Evolutionary conservation across 2,329 filamentous ascomycete species (phyloP).

Genomic region (Epichloe scottii): DNA sequence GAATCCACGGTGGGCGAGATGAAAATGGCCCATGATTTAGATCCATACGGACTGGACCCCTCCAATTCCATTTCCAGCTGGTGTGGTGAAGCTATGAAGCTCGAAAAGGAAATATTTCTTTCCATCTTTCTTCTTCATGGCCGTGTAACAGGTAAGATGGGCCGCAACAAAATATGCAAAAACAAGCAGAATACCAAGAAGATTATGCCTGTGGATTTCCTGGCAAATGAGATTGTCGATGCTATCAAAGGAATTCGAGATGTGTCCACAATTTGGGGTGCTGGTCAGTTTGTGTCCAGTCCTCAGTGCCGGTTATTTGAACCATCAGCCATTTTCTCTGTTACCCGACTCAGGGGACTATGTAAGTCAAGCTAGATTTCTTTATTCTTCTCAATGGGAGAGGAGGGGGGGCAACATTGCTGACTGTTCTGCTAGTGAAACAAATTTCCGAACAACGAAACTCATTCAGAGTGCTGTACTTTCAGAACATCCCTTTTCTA

Average conservation of each 20-base stretch:
- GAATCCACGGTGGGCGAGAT: constrained; percentile 14
- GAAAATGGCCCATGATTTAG: background rate
- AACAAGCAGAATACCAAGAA: background rate
- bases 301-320: constrained; percentile 3
- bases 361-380: constrained; percentile 12
- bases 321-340: constrained; percentile 7
- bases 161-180: background rate
- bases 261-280: constrained; percentile 6
- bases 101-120: constrained; percentile 8
- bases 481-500: constrained; percentile 18
- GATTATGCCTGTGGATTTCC: background rate
- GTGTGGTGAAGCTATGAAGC: constrained; percentile 6
- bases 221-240: constrained; percentile 3
- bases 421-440: constrained; percentile 11
- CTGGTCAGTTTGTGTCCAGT: constrained; percentile 9
- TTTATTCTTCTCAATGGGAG: background rate
- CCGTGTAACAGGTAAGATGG: background rate
- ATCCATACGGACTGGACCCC: constrained; percentile 4
- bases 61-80: constrained; percentile 2
- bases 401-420: background rate
- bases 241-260: constrained; percentile 1
- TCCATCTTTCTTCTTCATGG: constrained; percentile 7
- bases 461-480: constrained; percentile 15
- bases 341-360: constrained; percentile 7
- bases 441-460: constrained; percentile 10